phyloP scores from a whole-genome alignment of 306 rosid species.

The Dalbergia cultrata region DNA sequence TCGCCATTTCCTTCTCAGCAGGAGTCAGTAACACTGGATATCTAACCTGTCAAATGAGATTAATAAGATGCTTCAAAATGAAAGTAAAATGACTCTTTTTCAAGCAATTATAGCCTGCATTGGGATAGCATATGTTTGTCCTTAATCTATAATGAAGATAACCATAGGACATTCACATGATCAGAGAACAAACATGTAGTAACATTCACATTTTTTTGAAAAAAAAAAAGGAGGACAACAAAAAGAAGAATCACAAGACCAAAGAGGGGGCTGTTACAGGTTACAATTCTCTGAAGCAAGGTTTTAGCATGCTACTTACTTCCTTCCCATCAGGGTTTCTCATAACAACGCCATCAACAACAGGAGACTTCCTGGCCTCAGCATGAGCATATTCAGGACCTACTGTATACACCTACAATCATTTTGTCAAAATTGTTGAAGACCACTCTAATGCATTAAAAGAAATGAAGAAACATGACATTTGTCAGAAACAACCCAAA shows the following conservation, averaged over 20 bases:
- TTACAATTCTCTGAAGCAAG: constrained; percentile 30
- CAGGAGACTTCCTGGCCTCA: constrained; percentile 99
- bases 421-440: constrained; percentile 49
- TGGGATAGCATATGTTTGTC: constrained; percentile 4
- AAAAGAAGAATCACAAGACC: not conserved
- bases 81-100: constrained; percentile 36
- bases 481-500: constrained; percentile 4
- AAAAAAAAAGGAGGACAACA: not conserved
- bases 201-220: not conserved
- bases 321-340: constrained; percentile 99
- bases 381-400: constrained; percentile 99
- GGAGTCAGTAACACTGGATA: constrained; percentile 97
- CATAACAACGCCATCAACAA: constrained; percentile 99
- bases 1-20: constrained; percentile 95
- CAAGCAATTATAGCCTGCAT: not conserved
- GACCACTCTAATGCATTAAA: constrained; percentile 35
- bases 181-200: constrained; percentile 14
- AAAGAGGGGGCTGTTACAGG: not conserved
- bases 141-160: constrained; percentile 19
- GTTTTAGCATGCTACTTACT: constrained; percentile 60
- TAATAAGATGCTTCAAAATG: constrained; percentile 37
- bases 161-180: constrained; percentile 19
- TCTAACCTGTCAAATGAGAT: constrained; percentile 79
- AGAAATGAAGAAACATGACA: constrained; percentile 20
- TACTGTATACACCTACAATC: constrained; percentile 89